A percentile compares a stretch with the other conserved stretches of the same genome.
These are phyloP conservation scores for Quercus aquifolioides DNA, from an alignment of 306 rosid genomes.

Conservation along the genomic window DNA sequence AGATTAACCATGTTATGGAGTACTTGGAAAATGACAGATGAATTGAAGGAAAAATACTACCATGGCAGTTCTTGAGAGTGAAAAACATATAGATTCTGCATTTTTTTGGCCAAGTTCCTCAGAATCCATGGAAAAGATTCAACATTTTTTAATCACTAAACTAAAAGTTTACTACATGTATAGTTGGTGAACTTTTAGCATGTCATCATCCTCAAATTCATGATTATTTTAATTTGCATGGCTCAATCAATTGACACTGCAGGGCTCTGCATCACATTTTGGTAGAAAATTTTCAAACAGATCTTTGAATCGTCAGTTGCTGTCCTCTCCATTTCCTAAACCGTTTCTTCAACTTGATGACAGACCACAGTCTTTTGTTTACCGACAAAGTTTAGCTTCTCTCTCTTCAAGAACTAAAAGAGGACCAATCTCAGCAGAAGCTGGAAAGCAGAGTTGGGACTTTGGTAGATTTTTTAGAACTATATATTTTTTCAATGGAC, in stretches of 20 bases:
- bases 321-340: conserved; percentile 51
- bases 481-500: conserved; percentile 69
- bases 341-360: conserved; percentile 66
- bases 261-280: conserved; percentile 54
- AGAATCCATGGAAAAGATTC: not conserved
- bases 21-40: not conserved
- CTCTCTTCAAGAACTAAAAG: conserved; percentile 33
- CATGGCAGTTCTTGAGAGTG: not conserved
- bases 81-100: not conserved
- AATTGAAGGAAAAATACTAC: not conserved
- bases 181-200: not conserved
- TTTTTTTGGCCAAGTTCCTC: too few species aligned
- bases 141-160: not conserved
- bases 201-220: not conserved
- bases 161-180: not conserved
- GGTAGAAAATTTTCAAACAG: conserved; percentile 30
- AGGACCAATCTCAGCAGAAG: conserved; percentile 51
- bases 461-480: conserved; percentile 76
- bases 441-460: conserved; percentile 73
- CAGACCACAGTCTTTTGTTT: conserved; percentile 33
- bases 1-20: not conserved
- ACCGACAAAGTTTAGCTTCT: conserved; percentile 25
- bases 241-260: conserved; percentile 27
- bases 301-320: conserved; percentile 30
- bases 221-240: not conserved